Conservation (phyloP, 208 protist species). For the Trypanosoma scelopori region DNA sequence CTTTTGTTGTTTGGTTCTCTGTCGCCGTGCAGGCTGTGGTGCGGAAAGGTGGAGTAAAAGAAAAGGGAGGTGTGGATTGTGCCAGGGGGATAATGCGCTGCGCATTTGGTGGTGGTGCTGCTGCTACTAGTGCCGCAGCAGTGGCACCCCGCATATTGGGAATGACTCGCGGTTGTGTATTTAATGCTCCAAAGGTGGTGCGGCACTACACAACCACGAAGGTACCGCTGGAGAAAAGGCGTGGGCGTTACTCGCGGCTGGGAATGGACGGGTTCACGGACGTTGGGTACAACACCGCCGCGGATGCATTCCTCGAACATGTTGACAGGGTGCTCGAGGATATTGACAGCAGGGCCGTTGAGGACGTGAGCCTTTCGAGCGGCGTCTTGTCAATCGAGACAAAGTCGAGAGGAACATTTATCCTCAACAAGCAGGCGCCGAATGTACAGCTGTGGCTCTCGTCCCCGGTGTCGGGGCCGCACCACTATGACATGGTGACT, state of each 20-base stretch:
- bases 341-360: constrained; percentile 46
- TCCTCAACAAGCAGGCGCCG: constrained; percentile 93
- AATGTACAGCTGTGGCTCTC: constrained; percentile 93
- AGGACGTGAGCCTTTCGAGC: constrained; percentile 60
- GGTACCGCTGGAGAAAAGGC: constrained; percentile 3
- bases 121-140: too few relatives aligned
- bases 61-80: too few relatives aligned
- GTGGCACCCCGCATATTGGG: too few relatives aligned
- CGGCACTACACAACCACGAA: neutral
- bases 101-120: too few relatives aligned
- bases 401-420: constrained; percentile 56
- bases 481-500: constrained; percentile 87
- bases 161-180: too few relatives aligned
- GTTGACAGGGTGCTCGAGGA: constrained; percentile 61
- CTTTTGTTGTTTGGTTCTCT: too few relatives aligned
- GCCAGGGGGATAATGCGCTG: too few relatives aligned
- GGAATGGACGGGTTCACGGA: constrained; percentile 90
- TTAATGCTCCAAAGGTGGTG: too few relatives aligned
- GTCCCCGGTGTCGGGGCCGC: constrained; percentile 86
- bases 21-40: too few relatives aligned
- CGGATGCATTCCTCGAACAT: constrained; percentile 65
- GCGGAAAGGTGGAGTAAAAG: too few relatives aligned
- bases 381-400: constrained; percentile 86
- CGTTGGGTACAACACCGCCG: constrained; percentile 65
- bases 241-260: constrained; percentile 47